A percentile compares a stretch with the other conserved stretches of the same genome.
Conservation (phyloP, 306 rosid species). For the Parietaria judaica region DNA sequence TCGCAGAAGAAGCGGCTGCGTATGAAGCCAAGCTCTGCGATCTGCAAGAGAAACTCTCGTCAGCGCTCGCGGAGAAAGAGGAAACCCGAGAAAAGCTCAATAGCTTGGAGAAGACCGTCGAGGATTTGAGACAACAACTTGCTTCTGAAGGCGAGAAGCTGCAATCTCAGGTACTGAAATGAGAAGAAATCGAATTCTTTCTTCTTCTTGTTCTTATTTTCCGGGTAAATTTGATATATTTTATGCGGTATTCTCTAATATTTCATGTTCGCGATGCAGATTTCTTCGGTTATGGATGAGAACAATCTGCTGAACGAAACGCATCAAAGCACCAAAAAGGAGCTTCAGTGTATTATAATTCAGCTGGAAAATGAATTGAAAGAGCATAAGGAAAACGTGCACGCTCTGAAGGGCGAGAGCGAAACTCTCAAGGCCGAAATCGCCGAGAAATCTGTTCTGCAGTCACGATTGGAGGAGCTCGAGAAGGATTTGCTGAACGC, state of each 20-base stretch:
- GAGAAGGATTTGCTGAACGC: constrained; percentile 48
- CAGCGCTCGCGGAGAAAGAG: constrained; percentile 47
- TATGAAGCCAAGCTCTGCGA: constrained; percentile 53
- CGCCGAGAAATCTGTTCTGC: constrained; percentile 51
- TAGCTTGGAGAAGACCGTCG: constrained; percentile 33
- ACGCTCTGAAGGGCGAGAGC: constrained; percentile 43
- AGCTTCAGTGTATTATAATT: constrained; percentile 50
- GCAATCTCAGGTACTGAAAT: constrained; percentile 64
- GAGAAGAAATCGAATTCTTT: background rate
- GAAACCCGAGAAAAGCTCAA: constrained; percentile 44
- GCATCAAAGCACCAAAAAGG: constrained; percentile 55
- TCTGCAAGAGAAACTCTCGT: constrained; percentile 38
- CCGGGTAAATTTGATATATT: background rate
- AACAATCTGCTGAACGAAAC: constrained; percentile 67
- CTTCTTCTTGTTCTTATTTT: background rate
- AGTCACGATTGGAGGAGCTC: constrained; percentile 49
- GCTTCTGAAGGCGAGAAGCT: constrained; percentile 54
- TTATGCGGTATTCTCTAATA: background rate
- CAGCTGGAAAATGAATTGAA: constrained; percentile 66
- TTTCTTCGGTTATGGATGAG: constrained; percentile 66
- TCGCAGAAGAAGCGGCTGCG: constrained; percentile 42
- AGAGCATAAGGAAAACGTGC: constrained; percentile 52
- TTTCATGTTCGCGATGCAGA: constrained; percentile 34
- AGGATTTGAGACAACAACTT: constrained; percentile 48
- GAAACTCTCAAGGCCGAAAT: constrained; percentile 56